Evolutionary conservation across 371 early-diverging fungal species (phyloP).

Genomic region (Mucor indicus): DNA sequence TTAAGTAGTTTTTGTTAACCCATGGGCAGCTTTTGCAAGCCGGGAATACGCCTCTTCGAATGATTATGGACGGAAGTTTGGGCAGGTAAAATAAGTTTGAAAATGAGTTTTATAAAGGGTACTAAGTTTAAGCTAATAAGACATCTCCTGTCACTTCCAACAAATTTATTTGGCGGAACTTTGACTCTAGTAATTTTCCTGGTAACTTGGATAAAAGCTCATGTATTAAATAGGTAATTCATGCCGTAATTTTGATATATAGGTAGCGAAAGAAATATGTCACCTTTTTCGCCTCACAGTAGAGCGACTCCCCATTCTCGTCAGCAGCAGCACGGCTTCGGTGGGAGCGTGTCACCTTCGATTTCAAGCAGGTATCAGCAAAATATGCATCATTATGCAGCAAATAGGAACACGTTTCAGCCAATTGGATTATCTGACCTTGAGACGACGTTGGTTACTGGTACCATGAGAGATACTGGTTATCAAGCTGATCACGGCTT

Average conservation of each 20-base stretch:
- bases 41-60: slow-evolving; percentile 6
- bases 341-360: too few species aligned
- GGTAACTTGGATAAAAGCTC: slow-evolving; percentile 14
- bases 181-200: slow-evolving; percentile 27
- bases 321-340: slow-evolving; percentile 19
- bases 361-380: too few species aligned
- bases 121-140: not conserved
- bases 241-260: too few species aligned
- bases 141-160: slow-evolving; percentile 22
- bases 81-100: slow-evolving; percentile 10
- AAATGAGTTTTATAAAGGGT: too few species aligned
- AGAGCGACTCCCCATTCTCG: slow-evolving; percentile 11
- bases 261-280: slow-evolving; percentile 13
- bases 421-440: not conserved
- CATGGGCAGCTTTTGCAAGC: slow-evolving; percentile 15
- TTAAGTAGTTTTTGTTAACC: slow-evolving; percentile 15
- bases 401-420: too few species aligned
- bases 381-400: too few species aligned
- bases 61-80: slow-evolving; percentile 17
- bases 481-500: slow-evolving; percentile 6
- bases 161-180: slow-evolving; percentile 44
- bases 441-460: too few species aligned
- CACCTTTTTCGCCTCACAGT: slow-evolving; percentile 19
- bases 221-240: too few species aligned
- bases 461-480: too few species aligned